phyloP scores from a whole-genome alignment of 1,139 yeast species.

The Nakaseomyces glabratus region DNA sequence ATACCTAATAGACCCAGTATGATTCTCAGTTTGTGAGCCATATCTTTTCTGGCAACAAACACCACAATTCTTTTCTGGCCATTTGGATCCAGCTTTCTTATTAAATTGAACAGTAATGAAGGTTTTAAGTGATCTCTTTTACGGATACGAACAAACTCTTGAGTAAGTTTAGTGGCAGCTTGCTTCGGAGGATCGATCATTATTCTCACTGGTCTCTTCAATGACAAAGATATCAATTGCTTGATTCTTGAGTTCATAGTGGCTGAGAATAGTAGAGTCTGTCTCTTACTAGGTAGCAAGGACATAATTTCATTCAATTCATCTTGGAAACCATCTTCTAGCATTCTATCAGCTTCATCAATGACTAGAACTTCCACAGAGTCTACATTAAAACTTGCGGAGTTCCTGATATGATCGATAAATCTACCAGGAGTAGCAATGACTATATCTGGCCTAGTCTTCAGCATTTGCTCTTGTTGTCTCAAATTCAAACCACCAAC shows the following conservation, averaged over 20 bases:
- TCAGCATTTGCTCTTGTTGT: constrained; percentile 90
- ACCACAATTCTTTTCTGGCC: constrained; percentile 71
- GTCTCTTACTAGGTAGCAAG: constrained; percentile 81
- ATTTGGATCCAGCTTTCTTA: constrained; percentile 54
- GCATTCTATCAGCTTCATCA: constrained; percentile 97
- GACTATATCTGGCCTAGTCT: constrained; percentile 87
- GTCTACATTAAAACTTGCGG: constrained; percentile 87
- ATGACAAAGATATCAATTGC: constrained; percentile 75
- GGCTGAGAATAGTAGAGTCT: constrained; percentile 89
- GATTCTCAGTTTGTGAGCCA: constrained; percentile 79
- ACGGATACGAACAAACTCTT: constrained; percentile 90
- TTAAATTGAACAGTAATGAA: constrained; percentile 63
- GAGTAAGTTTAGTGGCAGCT: constrained; percentile 77
- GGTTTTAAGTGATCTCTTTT: constrained; percentile 80
- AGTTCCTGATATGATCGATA: constrained; percentile 91
- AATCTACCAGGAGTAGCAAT: constrained; percentile 97
- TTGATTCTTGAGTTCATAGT: constrained; percentile 94
- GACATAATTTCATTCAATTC: constrained; percentile 86
- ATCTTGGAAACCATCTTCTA: constrained; percentile 96
- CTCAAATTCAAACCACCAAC: constrained; percentile 95
- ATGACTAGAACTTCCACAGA: constrained; percentile 83
- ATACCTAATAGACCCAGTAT: constrained; percentile 80
- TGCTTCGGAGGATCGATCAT: constrained; percentile 96
- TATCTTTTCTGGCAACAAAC: constrained; percentile 82
- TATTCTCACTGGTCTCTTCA: constrained; percentile 82